phyloP scores from a whole-genome alignment of 164 flowering plant species.

The Akebia trifoliata region DNA sequence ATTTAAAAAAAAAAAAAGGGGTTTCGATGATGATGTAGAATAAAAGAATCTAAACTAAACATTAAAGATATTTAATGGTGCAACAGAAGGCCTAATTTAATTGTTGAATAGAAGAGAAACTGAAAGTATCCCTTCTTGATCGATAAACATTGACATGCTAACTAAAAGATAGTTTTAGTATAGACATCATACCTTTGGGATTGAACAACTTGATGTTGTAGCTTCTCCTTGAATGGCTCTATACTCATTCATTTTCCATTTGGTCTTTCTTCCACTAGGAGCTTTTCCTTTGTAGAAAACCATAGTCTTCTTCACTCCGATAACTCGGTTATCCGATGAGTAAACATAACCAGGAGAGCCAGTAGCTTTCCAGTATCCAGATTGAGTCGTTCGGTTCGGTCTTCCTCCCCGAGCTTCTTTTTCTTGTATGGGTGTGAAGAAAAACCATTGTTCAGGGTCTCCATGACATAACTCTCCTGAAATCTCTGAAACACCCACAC shows the following conservation, averaged over 20 bases:
- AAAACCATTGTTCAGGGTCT: constrained; percentile 63
- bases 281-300: constrained; percentile 58
- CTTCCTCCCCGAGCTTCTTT: constrained; percentile 62
- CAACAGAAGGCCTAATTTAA: too few relatives aligned
- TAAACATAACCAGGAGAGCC: constrained; percentile 57
- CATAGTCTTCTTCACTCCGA: constrained; percentile 60
- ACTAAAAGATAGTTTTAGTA: too few relatives aligned
- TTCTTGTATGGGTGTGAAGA: constrained; percentile 56
- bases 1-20: too few relatives aligned
- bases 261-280: constrained; percentile 51
- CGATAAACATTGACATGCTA: too few relatives aligned
- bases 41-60: too few relatives aligned
- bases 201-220: constrained; percentile 4
- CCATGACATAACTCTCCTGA: constrained; percentile 36
- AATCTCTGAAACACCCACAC: constrained; percentile 23
- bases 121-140: too few relatives aligned
- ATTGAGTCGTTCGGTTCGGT: constrained; percentile 41
- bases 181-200: constrained; percentile 17
- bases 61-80: too few relatives aligned
- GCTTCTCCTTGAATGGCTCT: constrained; percentile 18
- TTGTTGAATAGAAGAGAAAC: too few relatives aligned
- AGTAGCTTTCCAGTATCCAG: constrained; percentile 75
- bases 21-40: too few relatives aligned
- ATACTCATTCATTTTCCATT: constrained; percentile 64
- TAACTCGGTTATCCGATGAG: constrained; percentile 30